phyloP scores from a whole-genome alignment of 805 yeast species.

The Candida alai region DNA sequence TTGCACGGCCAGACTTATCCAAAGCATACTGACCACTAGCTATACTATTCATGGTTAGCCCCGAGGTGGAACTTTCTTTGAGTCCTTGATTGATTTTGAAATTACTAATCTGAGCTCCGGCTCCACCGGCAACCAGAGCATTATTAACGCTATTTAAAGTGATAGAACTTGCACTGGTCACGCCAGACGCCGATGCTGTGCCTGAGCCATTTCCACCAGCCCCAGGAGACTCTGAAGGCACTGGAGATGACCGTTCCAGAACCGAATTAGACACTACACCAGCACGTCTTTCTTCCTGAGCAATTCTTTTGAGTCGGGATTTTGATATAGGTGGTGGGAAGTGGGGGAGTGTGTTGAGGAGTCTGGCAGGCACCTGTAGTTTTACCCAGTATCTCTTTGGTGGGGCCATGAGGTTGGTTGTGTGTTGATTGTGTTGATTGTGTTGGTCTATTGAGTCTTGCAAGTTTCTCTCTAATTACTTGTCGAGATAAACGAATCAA shows the following conservation, averaged over 20 bases:
- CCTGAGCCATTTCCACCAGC: slow-evolving; percentile 6
- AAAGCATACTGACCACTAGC: slow-evolving; percentile 22
- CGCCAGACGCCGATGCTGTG: not conserved
- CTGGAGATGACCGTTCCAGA: slow-evolving; percentile 10
- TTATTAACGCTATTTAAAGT: slow-evolving; percentile 1
- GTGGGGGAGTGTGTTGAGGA: slow-evolving; percentile 32
- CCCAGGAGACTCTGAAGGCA: slow-evolving; percentile 9
- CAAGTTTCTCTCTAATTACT: too few relatives aligned
- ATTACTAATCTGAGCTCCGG: slow-evolving; percentile 12
- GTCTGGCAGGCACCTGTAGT: slow-evolving; percentile 25
- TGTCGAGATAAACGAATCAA: too few relatives aligned
- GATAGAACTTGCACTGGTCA: slow-evolving; percentile 1
- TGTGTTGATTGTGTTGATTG: too few relatives aligned
- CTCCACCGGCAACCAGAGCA: not conserved
- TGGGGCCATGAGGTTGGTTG: too few relatives aligned
- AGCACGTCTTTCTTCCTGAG: slow-evolving; percentile 25
- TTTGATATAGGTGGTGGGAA: slow-evolving; percentile 31
- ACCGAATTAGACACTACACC: slow-evolving; percentile 28
- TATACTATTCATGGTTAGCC: slow-evolving; percentile 34
- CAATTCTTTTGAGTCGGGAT: slow-evolving; percentile 27
- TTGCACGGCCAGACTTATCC: slow-evolving; percentile 35
- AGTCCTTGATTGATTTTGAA: slow-evolving; percentile 35
- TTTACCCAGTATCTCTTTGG: slow-evolving; percentile 33
- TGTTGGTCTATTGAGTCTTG: too few relatives aligned
- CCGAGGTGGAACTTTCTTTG: slow-evolving; percentile 39